Evolutionary conservation across 2,329 filamentous ascomycete species (phyloP).

Genomic region (Fusarium subtropicale): DNA sequence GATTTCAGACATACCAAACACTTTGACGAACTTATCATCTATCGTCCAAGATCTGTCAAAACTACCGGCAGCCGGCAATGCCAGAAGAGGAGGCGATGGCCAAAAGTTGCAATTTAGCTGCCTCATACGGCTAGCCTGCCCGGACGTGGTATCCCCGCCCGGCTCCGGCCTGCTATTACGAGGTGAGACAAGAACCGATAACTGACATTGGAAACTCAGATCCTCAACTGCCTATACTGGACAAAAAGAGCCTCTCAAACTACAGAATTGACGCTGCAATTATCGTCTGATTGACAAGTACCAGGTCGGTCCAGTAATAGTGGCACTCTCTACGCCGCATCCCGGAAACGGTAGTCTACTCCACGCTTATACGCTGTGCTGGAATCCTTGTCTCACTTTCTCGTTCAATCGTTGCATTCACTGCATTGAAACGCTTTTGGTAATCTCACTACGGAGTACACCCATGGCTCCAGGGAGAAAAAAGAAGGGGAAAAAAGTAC

Average conservation of each 20-base stretch:
- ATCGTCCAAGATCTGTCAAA: constrained; percentile 14
- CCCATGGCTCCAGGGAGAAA: constrained; percentile 44
- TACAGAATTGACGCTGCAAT: constrained; percentile 13
- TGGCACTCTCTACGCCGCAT: constrained; percentile 34
- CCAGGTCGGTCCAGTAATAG: constrained; percentile 36
- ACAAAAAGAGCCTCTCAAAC: constrained; percentile 10
- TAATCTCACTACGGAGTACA: constrained; percentile 11
- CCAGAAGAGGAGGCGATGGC: constrained; percentile 11
- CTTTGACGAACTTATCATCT: constrained; percentile 1
- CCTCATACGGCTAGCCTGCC: constrained; percentile 48
- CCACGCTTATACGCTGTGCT: constrained; percentile 35
- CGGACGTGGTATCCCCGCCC: constrained; percentile 22
- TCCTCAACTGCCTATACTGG: constrained; percentile 10
- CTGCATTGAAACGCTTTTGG: constrained; percentile 5
- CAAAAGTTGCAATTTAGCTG: constrained; percentile 48
- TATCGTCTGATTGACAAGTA: constrained; percentile 27
- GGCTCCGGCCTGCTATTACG: constrained; percentile 26
- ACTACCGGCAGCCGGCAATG: constrained; percentile 28
- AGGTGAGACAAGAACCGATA: constrained; percentile 19
- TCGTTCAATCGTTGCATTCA: constrained; percentile 14
- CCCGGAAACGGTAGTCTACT: constrained; percentile 21
- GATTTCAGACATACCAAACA: neutral
- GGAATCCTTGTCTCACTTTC: constrained; percentile 20
- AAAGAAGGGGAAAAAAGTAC: constrained; percentile 44
- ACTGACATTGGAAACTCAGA: constrained; percentile 17